Percentiles rank a stretch among this genome's conserved stretches.
phyloP scores from a whole-genome alignment of 805 yeast species.

The Teunomyces stri region DNA sequence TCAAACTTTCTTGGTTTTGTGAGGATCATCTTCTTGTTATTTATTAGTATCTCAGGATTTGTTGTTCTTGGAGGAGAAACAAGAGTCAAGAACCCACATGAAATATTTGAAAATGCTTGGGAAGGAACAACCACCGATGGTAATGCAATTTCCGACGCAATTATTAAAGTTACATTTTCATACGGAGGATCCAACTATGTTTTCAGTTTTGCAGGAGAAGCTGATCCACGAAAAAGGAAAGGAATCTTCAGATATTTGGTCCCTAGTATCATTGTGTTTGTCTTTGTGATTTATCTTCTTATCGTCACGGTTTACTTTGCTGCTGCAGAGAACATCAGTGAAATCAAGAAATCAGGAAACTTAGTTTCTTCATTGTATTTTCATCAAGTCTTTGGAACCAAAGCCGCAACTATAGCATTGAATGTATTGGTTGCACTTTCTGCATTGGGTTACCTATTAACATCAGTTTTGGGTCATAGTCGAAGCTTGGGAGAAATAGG shows the following conservation, averaged over 20 bases:
- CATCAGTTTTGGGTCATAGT: constrained; percentile 28
- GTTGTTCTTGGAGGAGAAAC: constrained; percentile 38
- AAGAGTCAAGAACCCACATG: constrained; percentile 26
- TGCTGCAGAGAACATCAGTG: constrained; percentile 16
- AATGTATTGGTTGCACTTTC: constrained; percentile 29
- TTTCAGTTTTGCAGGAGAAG: constrained; percentile 34
- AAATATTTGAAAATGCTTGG: constrained; percentile 36
- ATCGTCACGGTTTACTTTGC: constrained; percentile 34
- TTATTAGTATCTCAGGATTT: constrained; percentile 33
- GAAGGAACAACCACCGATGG: constrained; percentile 41
- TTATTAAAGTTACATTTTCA: constrained; percentile 43
- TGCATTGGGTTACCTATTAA: constrained; percentile 30
- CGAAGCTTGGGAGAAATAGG: constrained; percentile 33
- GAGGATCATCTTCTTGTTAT: constrained; percentile 31
- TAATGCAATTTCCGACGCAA: constrained; percentile 42
- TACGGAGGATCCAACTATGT: constrained; percentile 43
- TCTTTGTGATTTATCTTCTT: constrained; percentile 32
- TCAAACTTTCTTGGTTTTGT: constrained; percentile 34
- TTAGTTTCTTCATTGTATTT: constrained; percentile 30
- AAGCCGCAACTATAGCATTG: constrained; percentile 21
- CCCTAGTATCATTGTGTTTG: constrained; percentile 28
- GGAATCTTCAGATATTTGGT: constrained; percentile 24
- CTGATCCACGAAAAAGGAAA: constrained; percentile 23
- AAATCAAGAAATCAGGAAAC: constrained; percentile 27
- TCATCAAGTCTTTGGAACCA: constrained; percentile 28